These are phyloP conservation scores for Coemansia sp. DNA, from an alignment of 192 early-diverging fungal species.

Conservation along the genomic window DNA sequence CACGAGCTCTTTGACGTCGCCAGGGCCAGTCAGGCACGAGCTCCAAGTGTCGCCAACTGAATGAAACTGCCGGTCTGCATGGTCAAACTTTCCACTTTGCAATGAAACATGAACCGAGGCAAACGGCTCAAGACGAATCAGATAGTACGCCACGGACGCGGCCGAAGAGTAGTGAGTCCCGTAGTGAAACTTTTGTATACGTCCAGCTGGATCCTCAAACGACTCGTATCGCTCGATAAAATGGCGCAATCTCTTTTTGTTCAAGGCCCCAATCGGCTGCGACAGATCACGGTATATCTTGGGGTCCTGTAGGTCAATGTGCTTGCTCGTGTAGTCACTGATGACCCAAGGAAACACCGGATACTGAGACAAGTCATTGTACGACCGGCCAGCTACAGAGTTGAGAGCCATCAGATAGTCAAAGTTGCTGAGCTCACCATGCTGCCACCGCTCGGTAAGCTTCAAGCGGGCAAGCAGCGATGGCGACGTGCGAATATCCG, in stretches of 20 bases:
- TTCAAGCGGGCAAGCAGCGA: constrained; percentile 17
- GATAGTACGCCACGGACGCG: constrained; percentile 81
- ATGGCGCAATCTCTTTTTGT: constrained; percentile 44
- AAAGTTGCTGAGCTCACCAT: constrained; percentile 87
- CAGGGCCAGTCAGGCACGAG: constrained; percentile 68
- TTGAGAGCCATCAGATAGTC: constrained; percentile 95
- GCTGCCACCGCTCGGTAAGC: constrained; percentile 77
- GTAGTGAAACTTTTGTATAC: constrained; percentile 74
- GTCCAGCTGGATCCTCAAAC: constrained; percentile 61
- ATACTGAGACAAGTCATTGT: constrained; percentile 91
- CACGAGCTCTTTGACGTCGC: constrained; percentile 88
- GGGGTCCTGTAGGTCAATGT: constrained; percentile 75
- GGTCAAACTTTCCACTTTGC: constrained; percentile 76
- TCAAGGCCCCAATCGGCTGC: constrained; percentile 86
- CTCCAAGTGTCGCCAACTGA: constrained; percentile 72
- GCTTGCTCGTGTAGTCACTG: constrained; percentile 69
- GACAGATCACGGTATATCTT: constrained; percentile 81
- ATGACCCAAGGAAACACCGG: constrained; percentile 96
- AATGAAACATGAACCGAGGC: constrained; percentile 52
- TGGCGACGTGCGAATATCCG: constrained; percentile 32
- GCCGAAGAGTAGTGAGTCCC: constrained; percentile 97
- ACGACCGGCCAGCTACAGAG: constrained; percentile 77
- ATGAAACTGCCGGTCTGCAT: constrained; percentile 77
- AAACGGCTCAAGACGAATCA: constrained; percentile 89
- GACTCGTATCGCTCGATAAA: constrained; percentile 56